These are phyloP conservation scores for Amaranthus palmeri DNA, from an alignment of 148 eudicot species.

Conservation along the genomic window DNA sequence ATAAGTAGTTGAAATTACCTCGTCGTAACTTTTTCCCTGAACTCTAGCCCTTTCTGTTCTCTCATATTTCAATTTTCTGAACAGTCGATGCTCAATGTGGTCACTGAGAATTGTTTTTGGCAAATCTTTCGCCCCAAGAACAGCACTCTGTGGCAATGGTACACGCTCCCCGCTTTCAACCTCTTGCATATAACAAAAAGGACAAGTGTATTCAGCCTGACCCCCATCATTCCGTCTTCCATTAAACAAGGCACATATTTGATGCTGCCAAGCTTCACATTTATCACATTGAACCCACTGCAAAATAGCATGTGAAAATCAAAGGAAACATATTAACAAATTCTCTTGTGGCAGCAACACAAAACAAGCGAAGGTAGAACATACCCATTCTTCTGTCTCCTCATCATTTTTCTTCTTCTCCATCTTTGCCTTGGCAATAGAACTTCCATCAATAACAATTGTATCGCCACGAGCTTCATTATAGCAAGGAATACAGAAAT, in stretches of 20 bases:
- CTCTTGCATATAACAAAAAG: conserved; percentile 57
- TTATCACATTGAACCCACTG: conserved; percentile 96
- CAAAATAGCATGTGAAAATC: conserved; percentile 21
- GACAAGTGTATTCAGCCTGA: conserved; percentile 61
- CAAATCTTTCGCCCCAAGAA: conserved; percentile 63
- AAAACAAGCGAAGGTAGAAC: conserved; percentile 2
- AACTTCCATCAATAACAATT: conserved; percentile 38
- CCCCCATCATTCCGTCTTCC: conserved; percentile 62
- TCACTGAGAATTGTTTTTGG: conserved; percentile 69
- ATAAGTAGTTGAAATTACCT: conserved; percentile 34
- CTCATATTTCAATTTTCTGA: conserved; percentile 52
- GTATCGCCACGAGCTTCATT: conserved; percentile 38
- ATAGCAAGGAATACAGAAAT: conserved; percentile 60
- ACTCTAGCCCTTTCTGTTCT: conserved; percentile 63
- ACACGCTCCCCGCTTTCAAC: conserved; percentile 37
- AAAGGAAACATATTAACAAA: not conserved
- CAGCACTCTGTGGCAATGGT: conserved; percentile 43
- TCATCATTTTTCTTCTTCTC: conserved; percentile 43
- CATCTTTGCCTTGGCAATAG: conserved; percentile 49
- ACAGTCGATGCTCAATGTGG: conserved; percentile 72
- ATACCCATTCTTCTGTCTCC: conserved; percentile 62
- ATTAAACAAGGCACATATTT: conserved; percentile 80
- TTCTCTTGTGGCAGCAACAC: not conserved
- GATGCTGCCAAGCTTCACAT: conserved; percentile 90
- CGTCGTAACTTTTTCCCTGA: conserved; percentile 39